A percentile compares a stretch with the other conserved stretches of the same genome.
Evolutionary conservation across 768 basidiomycete genomes (phyloP).

Genomic region (Pleurotus djamor): DNA sequence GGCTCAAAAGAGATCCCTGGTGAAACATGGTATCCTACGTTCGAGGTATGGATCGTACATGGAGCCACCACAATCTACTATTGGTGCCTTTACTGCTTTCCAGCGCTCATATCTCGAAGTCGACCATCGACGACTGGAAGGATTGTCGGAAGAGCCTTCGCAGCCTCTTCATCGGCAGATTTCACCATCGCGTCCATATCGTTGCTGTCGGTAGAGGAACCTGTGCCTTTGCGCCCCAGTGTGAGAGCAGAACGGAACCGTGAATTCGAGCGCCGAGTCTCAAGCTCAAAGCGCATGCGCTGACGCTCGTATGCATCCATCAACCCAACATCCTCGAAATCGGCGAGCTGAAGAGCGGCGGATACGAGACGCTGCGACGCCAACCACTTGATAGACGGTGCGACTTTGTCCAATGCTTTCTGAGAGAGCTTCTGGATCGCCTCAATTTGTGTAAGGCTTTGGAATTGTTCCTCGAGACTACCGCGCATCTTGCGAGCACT

Average conservation of each 20-base stretch:
- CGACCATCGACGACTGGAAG: not conserved
- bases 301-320: slow-evolving; percentile 26
- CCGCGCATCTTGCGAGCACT: not conserved
- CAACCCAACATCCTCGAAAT: slow-evolving; percentile 10
- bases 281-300: slow-evolving; percentile 15
- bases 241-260: not conserved
- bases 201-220: not conserved
- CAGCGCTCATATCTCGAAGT: not conserved
- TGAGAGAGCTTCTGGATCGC: slow-evolving; percentile 7
- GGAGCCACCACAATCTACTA: too few species aligned
- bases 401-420: slow-evolving; percentile 7
- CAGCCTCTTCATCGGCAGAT: not conserved
- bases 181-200: not conserved
- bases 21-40: too few species aligned
- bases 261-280: not conserved
- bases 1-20: too few species aligned
- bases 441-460: slow-evolving; percentile 5
- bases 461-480: slow-evolving; percentile 6
- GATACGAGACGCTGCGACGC: slow-evolving; percentile 9
- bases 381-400: slow-evolving; percentile 10
- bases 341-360: slow-evolving; percentile 10
- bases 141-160: not conserved
- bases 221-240: not conserved
- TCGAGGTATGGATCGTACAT: too few species aligned
- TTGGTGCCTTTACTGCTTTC: too few species aligned